phyloP scores from a whole-genome alignment of 1,284 basidiomycete species.

The Papiliotrema terrestris region DNA sequence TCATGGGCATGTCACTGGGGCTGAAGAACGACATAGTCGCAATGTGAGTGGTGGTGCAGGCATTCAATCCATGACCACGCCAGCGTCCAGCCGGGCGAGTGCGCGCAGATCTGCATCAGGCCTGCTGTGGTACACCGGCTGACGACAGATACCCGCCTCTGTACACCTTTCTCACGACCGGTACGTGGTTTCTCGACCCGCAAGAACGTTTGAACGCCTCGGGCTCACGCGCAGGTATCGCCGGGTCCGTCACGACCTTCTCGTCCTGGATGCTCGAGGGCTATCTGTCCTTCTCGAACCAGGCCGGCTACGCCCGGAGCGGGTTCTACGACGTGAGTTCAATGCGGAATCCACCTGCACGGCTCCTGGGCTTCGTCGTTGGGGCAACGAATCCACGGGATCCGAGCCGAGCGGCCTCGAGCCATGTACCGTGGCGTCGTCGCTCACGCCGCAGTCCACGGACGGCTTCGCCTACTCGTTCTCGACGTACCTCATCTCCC shows the following conservation, averaged over 20 bases:
- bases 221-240: conserved; percentile 63
- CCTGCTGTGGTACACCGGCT: not conserved
- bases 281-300: conserved; percentile 81
- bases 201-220: not conserved
- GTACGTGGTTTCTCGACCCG: conserved; percentile 47
- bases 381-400: too few relatives aligned
- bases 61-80: not conserved
- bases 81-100: too few relatives aligned
- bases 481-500: conserved; percentile 69
- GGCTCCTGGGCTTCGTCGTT: too few relatives aligned
- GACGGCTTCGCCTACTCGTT: conserved; percentile 80
- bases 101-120: not conserved
- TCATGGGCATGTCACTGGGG: conserved; percentile 78
- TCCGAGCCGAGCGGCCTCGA: too few relatives aligned
- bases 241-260: conserved; percentile 94
- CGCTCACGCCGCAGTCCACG: conserved; percentile 59
- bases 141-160: conserved; percentile 71
- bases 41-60: too few relatives aligned
- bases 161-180: conserved; percentile 84
- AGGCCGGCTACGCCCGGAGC: conserved; percentile 56
- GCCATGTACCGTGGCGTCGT: too few relatives aligned
- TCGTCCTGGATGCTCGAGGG: conserved; percentile 90
- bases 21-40: conserved; percentile 66
- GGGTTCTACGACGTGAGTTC: conserved; percentile 72
- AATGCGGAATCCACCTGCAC: too few relatives aligned